Evolutionary conservation across 306 rosid species (phyloP).

Genomic region (Oemleria cerasiformis): DNA sequence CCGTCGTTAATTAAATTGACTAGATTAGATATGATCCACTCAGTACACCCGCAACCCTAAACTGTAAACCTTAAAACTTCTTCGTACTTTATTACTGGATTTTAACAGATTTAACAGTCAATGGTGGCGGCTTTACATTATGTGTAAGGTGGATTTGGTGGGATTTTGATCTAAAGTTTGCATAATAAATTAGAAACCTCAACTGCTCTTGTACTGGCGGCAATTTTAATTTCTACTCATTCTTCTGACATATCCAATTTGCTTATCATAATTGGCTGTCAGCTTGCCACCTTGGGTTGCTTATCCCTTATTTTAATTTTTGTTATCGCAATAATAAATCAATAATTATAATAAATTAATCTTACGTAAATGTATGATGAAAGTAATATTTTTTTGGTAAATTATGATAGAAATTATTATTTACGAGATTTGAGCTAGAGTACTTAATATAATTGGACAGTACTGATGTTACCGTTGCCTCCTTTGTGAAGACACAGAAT

Average conservation of each 20-base stretch:
- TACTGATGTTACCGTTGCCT: neutral
- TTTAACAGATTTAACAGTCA: neutral
- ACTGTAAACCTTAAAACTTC: no score
- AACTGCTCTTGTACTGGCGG: constrained; percentile 5
- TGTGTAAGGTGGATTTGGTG: constrained; percentile 12
- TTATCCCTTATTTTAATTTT: no score
- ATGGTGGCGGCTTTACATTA: neutral
- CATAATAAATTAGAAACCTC: neutral
- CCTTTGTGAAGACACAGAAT: neutral
- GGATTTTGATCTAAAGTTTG: neutral
- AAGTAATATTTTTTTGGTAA: no score
- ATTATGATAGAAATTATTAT: no score
- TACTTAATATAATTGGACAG: no score
- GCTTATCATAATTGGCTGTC: neutral
- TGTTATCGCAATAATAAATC: no score
- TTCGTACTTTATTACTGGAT: neutral
- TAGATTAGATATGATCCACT: no score
- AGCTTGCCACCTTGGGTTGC: constrained; percentile 3
- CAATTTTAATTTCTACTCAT: neutral
- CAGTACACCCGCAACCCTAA: no score
- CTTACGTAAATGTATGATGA: no score
- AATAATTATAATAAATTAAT: no score
- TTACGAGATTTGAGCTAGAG: no score
- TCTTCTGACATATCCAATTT: neutral
- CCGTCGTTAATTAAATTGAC: no score